Percentiles rank a stretch among this genome's conserved stretches.
These are phyloP conservation scores for Hamamelis virginiana DNA, from an alignment of 164 flowering plant species.

Conservation along the genomic window DNA sequence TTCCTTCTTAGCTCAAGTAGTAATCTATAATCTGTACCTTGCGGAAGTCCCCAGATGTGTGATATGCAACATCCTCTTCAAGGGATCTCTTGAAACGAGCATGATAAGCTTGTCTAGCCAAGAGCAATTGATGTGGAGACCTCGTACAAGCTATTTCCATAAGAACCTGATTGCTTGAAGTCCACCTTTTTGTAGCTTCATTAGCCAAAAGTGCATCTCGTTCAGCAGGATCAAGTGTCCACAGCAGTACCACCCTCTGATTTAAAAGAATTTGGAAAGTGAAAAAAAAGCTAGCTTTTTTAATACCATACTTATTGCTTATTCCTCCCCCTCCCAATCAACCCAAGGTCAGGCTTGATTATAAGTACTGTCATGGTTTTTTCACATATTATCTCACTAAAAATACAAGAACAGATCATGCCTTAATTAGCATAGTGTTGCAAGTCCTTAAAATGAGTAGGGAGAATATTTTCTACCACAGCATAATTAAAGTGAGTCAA, in stretches of 20 bases:
- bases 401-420: no score
- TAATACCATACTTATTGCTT: no score
- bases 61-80: conserved; percentile 84
- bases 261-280: no score
- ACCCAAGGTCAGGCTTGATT: background rate
- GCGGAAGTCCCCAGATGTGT: conserved; percentile 64
- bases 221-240: conserved; percentile 73
- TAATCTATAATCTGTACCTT: conserved; percentile 40
- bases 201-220: conserved; percentile 71
- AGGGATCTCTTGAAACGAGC: conserved; percentile 66
- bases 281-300: no score
- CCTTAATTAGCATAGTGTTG: no score
- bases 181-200: conserved; percentile 59
- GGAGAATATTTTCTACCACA: no score
- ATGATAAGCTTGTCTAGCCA: conserved; percentile 66
- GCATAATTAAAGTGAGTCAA: no score
- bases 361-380: background rate
- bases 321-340: background rate
- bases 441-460: no score
- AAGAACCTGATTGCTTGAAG: conserved; percentile 45
- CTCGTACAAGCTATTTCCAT: conserved; percentile 80
- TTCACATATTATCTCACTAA: no score
- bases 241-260: conserved; percentile 53
- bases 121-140: conserved; percentile 53
- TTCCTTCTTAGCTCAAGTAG: background rate